Conservation (phyloP, 495 filamentous ascomycete genomes). For the Paragyromitra xinjiangensis region DNA sequence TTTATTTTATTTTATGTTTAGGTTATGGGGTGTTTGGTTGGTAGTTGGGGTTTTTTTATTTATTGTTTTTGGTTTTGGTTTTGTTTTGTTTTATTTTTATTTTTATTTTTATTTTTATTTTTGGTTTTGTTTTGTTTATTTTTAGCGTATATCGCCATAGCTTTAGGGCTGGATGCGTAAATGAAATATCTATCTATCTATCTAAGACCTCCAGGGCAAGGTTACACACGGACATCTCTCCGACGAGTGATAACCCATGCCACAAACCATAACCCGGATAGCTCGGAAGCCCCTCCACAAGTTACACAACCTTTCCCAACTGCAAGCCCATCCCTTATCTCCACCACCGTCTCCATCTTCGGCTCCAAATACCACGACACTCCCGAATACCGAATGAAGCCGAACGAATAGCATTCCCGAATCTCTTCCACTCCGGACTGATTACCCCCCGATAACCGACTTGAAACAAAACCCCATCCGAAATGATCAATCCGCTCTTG, state of each 20-base stretch:
- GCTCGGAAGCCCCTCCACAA: not conserved
- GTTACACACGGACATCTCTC: not conserved
- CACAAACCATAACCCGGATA: not conserved
- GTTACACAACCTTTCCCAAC: not conserved
- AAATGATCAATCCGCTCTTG: not conserved
- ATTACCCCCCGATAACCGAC: not conserved
- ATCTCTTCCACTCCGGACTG: not conserved
- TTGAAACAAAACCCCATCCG: not conserved
- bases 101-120: too few relatives aligned
- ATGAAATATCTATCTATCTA: too few relatives aligned
- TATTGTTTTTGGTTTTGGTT: too few relatives aligned
- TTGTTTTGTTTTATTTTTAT: too few relatives aligned
- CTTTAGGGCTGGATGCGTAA: too few relatives aligned
- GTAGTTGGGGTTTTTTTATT: too few relatives aligned
- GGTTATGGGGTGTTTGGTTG: too few relatives aligned
- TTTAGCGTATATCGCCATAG: too few relatives aligned
- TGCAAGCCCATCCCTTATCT: not conserved
- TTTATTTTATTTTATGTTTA: too few relatives aligned
- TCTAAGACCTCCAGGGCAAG: not conserved
- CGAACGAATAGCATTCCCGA: not conserved
- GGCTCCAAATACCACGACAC: not conserved
- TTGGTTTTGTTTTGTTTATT: too few relatives aligned
- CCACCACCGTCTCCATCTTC: not conserved
- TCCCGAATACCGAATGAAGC: not conserved
- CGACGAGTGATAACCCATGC: constrained; percentile 3